Evolutionary conservation across 2,329 filamentous ascomycete species (phyloP), one percentile per base, ranked within the genome.

Genomic region (Hyphodiscus sp.): DNA sequence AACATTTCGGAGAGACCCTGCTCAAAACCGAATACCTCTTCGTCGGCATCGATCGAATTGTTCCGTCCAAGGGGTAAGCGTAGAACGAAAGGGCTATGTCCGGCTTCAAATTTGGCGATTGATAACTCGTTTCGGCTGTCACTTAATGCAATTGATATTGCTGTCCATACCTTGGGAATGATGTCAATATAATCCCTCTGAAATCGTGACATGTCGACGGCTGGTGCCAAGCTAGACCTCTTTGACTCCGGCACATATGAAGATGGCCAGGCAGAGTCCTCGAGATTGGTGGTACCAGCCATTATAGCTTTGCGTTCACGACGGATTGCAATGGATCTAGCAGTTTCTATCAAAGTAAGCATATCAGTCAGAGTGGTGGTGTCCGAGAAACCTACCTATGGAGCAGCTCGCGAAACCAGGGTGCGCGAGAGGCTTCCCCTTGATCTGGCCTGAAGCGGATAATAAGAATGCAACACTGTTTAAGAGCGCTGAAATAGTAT

Each of bases 31-130:
- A 97, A 96, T 1, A 87, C 79, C 51, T 94, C 88, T 47, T 84
- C 81, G 45, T 94, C 89, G 29, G 84, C 80, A 60, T 94, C 90
- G 20, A 91, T 84, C 0, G 86, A 88, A 60, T 84, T 89, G 51
- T 92, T 89, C 43, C 92, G 79, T 61, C 88, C 86, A 20, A 99
- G 80, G 0, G 94, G 94, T 20, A 99, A 76, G 6, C 91, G 85
- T 49, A 99, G 75, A 50, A 96, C 83, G 65, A 99, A 95, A 0
- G 94, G 94, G 23, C 81, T 83, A 49, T 87, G 80, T 1, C 82
- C 83, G 10, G 83, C 78, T 58, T 89, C 84, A 33, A 96, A 82
- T 63, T 90, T 90, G n/a, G 89, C 91, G 58, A 97, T 85, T 61
- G 89, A 91, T 4, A 99, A 79, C 66, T 97, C 94, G 51, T 89